A percentile compares a stretch with the other conserved stretches of the same genome.
phyloP scores from a whole-genome alignment of 768 basidiomycete species.

The Crucibulum laeve region DNA sequence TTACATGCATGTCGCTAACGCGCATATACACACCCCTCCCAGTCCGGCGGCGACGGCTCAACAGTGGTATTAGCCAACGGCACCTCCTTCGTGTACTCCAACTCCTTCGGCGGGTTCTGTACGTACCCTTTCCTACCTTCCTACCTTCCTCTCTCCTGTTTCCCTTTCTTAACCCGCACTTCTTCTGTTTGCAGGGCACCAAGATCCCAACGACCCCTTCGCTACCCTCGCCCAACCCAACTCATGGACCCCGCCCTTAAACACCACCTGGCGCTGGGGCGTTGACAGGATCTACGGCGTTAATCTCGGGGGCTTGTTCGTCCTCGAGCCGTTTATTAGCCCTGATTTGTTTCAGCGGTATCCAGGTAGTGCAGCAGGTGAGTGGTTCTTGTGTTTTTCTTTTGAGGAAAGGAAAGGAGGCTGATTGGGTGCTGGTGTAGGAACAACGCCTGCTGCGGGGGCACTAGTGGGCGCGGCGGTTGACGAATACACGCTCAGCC shows the following conservation, averaged over 20 bases:
- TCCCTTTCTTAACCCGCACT: not conserved
- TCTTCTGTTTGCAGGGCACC: slow-evolving; percentile 36
- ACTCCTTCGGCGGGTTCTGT: slow-evolving; percentile 68
- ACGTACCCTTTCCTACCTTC: slow-evolving; percentile 25
- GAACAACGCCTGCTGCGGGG: too few species aligned
- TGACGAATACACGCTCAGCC: slow-evolving; percentile 69
- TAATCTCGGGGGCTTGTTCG: slow-evolving; percentile 74
- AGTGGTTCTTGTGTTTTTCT: too few species aligned
- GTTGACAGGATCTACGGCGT: slow-evolving; percentile 54
- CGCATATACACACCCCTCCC: slow-evolving; percentile 4
- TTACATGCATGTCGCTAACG: not conserved
- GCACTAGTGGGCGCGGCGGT: too few species aligned
- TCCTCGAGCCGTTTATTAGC: slow-evolving; percentile 73
- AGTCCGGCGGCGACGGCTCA: slow-evolving; percentile 61
- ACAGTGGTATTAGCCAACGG: slow-evolving; percentile 58
- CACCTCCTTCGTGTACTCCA: slow-evolving; percentile 62
- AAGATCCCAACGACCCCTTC: slow-evolving; percentile 62
- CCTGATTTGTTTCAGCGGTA: slow-evolving; percentile 63
- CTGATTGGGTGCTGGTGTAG: too few species aligned
- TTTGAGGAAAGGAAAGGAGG: too few species aligned
- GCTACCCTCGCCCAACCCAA: slow-evolving; percentile 65
- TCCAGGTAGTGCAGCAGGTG: too few species aligned
- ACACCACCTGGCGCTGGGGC: slow-evolving; percentile 65
- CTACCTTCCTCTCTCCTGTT: too few species aligned
- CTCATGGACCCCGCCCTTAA: slow-evolving; percentile 70